Conservation (phyloP, 768 basidiomycete genomes). For the Phanerodontia chrysosporium region DNA sequence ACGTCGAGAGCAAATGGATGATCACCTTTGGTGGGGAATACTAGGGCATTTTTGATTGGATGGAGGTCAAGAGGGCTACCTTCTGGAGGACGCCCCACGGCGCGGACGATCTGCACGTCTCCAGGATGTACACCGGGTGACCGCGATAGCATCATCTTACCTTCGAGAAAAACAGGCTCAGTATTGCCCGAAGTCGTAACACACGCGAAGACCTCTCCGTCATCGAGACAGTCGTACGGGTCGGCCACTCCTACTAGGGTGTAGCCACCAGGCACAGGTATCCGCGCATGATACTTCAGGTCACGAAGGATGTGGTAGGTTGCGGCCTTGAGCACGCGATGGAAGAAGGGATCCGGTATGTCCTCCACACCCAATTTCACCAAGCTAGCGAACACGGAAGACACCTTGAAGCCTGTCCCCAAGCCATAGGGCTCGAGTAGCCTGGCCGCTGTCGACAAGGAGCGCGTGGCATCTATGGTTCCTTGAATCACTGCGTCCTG, state of each 20-base stretch:
- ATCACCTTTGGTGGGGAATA: constrained; percentile 57
- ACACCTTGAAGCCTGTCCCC: constrained; percentile 47
- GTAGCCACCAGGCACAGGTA: constrained; percentile 53
- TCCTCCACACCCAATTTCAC: constrained; percentile 38
- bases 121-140: constrained; percentile 71
- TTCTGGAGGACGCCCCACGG: constrained; percentile 55
- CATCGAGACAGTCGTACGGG: constrained; percentile 43
- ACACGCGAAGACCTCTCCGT: constrained; percentile 56
- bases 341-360: constrained; percentile 38
- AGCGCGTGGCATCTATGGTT: constrained; percentile 35
- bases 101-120: constrained; percentile 54
- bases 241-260: constrained; percentile 71
- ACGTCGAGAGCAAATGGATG: neutral
- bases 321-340: constrained; percentile 42
- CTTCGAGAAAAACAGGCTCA: constrained; percentile 42
- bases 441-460: constrained; percentile 39
- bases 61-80: constrained; percentile 49
- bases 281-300: constrained; percentile 56
- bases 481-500: constrained; percentile 33
- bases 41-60: constrained; percentile 55
- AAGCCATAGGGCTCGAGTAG: constrained; percentile 53
- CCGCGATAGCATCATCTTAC: constrained; percentile 52
- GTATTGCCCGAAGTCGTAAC: constrained; percentile 17
- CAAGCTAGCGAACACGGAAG: constrained; percentile 45
- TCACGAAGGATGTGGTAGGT: constrained; percentile 55